Percentiles rank a stretch among this genome's conserved stretches.
Evolutionary conservation across 208 protist species (phyloP).

Genomic region (Acanthamoeba castellanii): DNA sequence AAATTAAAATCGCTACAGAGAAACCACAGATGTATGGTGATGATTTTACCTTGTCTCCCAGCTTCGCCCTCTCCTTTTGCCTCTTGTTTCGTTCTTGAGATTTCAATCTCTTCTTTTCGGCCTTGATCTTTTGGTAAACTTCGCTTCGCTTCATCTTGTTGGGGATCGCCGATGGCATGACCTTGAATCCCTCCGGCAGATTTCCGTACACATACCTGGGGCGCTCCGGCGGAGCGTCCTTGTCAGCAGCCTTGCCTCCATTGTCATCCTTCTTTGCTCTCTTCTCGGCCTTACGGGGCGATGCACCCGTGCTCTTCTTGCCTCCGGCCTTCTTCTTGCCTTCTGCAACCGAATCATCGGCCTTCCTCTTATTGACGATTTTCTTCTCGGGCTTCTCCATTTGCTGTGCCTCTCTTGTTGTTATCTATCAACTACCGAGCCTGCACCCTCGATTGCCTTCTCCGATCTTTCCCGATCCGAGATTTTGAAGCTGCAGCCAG

Average conservation of each 20-base stretch:
- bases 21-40: neutral
- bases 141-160: constrained; percentile 75
- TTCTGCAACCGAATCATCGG: neutral
- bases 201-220: neutral
- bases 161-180: constrained; percentile 58
- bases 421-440: neutral
- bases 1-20: neutral
- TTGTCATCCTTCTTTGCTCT: neutral
- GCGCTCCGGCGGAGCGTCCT: neutral
- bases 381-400: constrained; percentile 45
- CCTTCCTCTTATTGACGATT: neutral
- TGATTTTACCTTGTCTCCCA: constrained; percentile 62
- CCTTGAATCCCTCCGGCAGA: constrained; percentile 37
- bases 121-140: constrained; percentile 61
- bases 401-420: neutral
- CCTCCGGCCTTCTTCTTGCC: constrained; percentile 10
- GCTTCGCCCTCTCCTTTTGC: constrained; percentile 67
- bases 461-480: constrained; percentile 1
- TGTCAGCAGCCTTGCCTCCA: neutral
- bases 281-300: neutral
- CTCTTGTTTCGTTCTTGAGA: neutral
- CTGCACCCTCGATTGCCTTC: neutral
- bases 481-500: neutral
- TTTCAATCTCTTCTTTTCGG: constrained; percentile 74
- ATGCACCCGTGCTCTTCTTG: neutral